phyloP scores from a whole-genome alignment of 441 rosid genomes.

The Theobroma grandiflorum region DNA sequence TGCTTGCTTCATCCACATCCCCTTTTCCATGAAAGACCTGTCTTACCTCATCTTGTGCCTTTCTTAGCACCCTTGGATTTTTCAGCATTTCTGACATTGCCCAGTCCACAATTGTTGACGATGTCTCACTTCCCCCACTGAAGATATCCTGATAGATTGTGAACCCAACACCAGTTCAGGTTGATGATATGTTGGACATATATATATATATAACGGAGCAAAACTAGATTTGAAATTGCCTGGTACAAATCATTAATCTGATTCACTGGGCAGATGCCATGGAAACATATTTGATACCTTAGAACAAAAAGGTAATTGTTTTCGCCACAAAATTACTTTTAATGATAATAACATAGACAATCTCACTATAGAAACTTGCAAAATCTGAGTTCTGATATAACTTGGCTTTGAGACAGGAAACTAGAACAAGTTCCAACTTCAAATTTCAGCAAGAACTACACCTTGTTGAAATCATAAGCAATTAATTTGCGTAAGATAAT shows the following conservation, averaged over 20 bases:
- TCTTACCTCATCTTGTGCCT: constrained; percentile 37
- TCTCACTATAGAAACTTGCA: too few species aligned
- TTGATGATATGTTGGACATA: too few species aligned
- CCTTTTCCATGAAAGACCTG: constrained; percentile 6
- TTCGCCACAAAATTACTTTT: not conserved
- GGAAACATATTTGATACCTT: too few species aligned
- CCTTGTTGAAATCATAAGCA: not conserved
- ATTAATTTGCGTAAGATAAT: not conserved
- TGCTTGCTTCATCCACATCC: constrained; percentile 17
- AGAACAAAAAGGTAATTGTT: not conserved
- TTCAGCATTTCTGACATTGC: constrained; percentile 30
- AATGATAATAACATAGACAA: too few species aligned
- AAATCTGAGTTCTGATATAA: too few species aligned
- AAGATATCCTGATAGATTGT: constrained; percentile 31
- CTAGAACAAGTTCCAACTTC: too few species aligned
- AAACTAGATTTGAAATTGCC: not conserved
- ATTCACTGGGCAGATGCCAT: too few species aligned
- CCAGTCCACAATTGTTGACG: constrained; percentile 33
- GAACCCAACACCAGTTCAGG: not conserved
- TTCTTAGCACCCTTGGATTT: constrained; percentile 28
- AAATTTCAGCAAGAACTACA: too few species aligned
- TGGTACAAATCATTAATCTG: not conserved
- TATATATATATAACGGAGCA: too few species aligned
- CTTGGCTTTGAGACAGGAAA: too few species aligned
- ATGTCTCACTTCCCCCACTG: constrained; percentile 30